phyloP scores from a whole-genome alignment of 2,329 filamentous ascomycete genomes.

The Exophiala sp. region DNA sequence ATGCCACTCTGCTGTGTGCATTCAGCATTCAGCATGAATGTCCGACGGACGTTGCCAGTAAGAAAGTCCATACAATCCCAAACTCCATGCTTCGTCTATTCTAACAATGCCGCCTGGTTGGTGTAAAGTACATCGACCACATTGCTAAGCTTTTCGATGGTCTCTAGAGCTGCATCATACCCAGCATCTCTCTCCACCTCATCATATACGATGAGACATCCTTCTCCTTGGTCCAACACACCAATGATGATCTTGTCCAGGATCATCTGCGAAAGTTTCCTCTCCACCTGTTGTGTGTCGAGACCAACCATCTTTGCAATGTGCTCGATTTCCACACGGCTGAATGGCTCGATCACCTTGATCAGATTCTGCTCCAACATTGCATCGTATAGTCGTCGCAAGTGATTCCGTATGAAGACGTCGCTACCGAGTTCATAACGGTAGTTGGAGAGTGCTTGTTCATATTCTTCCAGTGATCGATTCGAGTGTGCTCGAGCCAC shows the following conservation, averaged over 20 bases:
- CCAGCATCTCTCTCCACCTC: constrained; percentile 90
- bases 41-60: not conserved
- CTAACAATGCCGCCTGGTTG: constrained; percentile 92
- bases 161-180: constrained; percentile 90
- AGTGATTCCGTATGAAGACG: constrained; percentile 93
- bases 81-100: constrained; percentile 53
- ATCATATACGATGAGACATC: constrained; percentile 94
- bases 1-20: no score
- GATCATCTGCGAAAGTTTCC: constrained; percentile 99
- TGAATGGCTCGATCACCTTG: constrained; percentile 99
- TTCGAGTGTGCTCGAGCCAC: constrained; percentile 94
- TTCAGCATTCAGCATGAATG: no score
- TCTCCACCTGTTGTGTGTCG: constrained; percentile 93
- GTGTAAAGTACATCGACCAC: constrained; percentile 97
- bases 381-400: constrained; percentile 91
- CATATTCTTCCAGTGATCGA: constrained; percentile 94
- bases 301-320: constrained; percentile 97
- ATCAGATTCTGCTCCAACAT: constrained; percentile 99
- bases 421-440: constrained; percentile 92
- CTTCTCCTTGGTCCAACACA: constrained; percentile 94
- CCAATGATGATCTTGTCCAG: constrained; percentile 98
- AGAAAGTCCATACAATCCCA: not conserved
- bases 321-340: constrained; percentile 91
- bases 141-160: constrained; percentile 93
- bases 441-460: constrained; percentile 84